Evolutionary conservation across 306 rosid species (phyloP).

Genomic region (Calophaca sinica): DNA sequence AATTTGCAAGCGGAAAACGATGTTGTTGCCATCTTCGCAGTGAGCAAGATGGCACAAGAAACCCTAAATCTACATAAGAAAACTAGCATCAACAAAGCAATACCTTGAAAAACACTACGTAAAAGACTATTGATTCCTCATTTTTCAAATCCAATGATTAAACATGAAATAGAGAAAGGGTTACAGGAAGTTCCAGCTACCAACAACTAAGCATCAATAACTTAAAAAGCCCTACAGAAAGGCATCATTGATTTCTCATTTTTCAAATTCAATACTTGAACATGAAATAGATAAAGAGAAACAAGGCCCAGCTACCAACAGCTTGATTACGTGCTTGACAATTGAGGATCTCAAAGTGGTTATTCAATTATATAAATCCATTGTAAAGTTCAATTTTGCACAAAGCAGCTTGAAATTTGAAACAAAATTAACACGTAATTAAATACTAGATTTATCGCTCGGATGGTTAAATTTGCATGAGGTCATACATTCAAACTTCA

Average conservation of each 20-base stretch:
- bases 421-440: constrained; percentile 14
- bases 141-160: constrained; percentile 2
- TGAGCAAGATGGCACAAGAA: no score
- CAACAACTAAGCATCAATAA: no score
- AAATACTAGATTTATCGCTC: no score
- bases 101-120: no score
- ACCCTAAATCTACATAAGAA: no score
- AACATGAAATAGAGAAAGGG: background rate
- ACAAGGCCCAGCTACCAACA: background rate
- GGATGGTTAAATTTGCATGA: no score
- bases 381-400: background rate
- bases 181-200: background rate
- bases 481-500: no score
- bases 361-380: background rate
- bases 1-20: no score
- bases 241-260: background rate
- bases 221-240: background rate
- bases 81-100: no score
- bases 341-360: background rate
- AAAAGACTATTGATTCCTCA: constrained; percentile 10
- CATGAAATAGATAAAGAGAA: constrained; percentile 10
- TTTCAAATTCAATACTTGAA: constrained; percentile 3
- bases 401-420: background rate
- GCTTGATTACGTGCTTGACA: background rate
- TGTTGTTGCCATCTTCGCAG: no score